Evolutionary conservation across 345 rosid species (phyloP), one percentile per base, ranked within the genome.

Genomic region (Zanthoxylum bungeanum): DNA sequence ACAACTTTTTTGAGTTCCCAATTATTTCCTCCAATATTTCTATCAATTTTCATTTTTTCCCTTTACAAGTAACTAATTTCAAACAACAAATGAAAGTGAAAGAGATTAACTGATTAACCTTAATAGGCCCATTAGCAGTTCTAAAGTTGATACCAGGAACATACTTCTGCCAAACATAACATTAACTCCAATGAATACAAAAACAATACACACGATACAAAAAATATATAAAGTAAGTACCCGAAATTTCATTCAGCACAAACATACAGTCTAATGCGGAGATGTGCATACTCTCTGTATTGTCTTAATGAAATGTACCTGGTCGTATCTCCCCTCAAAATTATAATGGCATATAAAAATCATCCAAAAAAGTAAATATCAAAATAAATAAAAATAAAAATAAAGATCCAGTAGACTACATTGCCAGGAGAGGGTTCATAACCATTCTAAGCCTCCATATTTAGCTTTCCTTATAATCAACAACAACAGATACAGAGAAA

Each of bases 181-280:
- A 60, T 49, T 68, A 22, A 25, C 12, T 39, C 68, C 7, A 40
- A 4, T 9, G 12, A 22, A 27, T 21, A 36, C 2, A 61, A 11
- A 28, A 47, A 0, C 10, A 58, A 33, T 33, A 34, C 28, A n/a
- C n/a, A n/a, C n/a, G n/a, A 21, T 24, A 67, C 24, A 24, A 19
- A 52, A 51, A 64, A 40, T 51, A 55, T n/a, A 36, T 65, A 27
- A 17, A 31, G 30, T 11, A 9, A 12, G 60, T 90, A 92, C 99
- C 99, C 99, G 59, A 95, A 95, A 85, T 95, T 95, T 98, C 99
- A 95, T 76, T 95, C 99, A 47, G 97, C 99, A 83, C 99, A 95
- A 74, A 95, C 85, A 77, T 95, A 95, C 49, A 98, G 99, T 77
- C 99, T 98, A 78, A 92, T 92, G 71, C 99, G 91, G 74, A 95